Conservation (phyloP, 805 yeast genomes). For the Lachancea sp. region DNA sequence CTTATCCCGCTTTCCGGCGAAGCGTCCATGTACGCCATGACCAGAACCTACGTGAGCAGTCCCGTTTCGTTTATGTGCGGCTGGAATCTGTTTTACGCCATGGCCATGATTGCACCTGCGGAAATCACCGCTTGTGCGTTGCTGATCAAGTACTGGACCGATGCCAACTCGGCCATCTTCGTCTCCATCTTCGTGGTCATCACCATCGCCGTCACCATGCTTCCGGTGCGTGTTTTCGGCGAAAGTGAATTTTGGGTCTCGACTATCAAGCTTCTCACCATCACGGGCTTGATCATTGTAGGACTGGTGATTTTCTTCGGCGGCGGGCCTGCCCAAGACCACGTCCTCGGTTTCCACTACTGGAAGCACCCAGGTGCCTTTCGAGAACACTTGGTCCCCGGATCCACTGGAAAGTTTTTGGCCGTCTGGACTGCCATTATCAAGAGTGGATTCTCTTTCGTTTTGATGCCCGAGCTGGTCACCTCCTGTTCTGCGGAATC, state of each 20-base stretch:
- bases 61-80: slow-evolving; percentile 34
- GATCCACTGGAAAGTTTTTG: slow-evolving; percentile 43
- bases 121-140: slow-evolving; percentile 41
- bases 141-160: slow-evolving; percentile 38
- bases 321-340: slow-evolving; percentile 49
- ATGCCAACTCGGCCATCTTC: slow-evolving; percentile 36
- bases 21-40: slow-evolving; percentile 30
- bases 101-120: slow-evolving; percentile 44
- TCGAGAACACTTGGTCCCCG: slow-evolving; percentile 29
- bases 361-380: slow-evolving; percentile 53
- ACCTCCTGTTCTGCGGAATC: slow-evolving; percentile 46
- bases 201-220: slow-evolving; percentile 9
- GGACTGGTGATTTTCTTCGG: slow-evolving; percentile 57
- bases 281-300: slow-evolving; percentile 53
- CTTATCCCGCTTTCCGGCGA: slow-evolving; percentile 55
- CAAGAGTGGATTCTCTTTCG: slow-evolving; percentile 45
- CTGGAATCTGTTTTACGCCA: slow-evolving; percentile 44
- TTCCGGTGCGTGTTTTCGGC: slow-evolving; percentile 27
- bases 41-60: slow-evolving; percentile 12
- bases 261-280: slow-evolving; percentile 54
- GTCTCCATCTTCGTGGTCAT: slow-evolving; percentile 33
- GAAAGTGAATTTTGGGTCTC: slow-evolving; percentile 66
- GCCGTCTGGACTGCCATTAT: slow-evolving; percentile 48
- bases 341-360: slow-evolving; percentile 49
- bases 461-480: slow-evolving; percentile 44